A percentile compares a stretch with the other conserved stretches of the same genome.
Conservation (phyloP, 176 grass and related monocot species). For the Triticum dicoccoides region DNA sequence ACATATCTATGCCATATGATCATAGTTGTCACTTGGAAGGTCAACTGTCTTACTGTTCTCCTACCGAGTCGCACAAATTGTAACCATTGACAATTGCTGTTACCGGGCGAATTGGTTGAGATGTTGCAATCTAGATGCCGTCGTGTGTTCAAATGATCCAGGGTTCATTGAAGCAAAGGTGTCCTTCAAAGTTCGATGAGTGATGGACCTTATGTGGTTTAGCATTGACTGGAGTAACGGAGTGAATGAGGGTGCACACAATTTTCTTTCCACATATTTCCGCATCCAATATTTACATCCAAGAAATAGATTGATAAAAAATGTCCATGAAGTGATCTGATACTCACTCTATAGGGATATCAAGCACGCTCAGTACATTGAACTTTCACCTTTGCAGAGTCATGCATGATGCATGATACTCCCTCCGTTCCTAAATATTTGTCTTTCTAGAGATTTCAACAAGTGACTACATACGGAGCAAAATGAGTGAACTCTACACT, state of each 20-base stretch:
- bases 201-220: constrained; percentile 17
- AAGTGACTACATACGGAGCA: too few species aligned
- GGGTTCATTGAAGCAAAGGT: not conserved
- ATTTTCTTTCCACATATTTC: not conserved
- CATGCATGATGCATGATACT: not conserved
- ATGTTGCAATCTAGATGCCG: not conserved
- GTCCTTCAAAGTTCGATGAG: not conserved
- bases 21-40: not conserved
- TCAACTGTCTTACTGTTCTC: not conserved
- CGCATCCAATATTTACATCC: not conserved
- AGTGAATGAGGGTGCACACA: not conserved
- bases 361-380: constrained; percentile 21
- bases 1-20: not conserved
- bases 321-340: constrained; percentile 44
- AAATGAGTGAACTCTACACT: too few species aligned
- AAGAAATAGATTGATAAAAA: constrained; percentile 20
- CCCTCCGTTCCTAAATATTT: too few species aligned
- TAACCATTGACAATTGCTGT: not conserved
- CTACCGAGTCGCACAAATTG: not conserved
- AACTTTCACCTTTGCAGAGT: constrained; percentile 17
- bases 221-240: constrained; percentile 2
- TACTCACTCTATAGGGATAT: constrained; percentile 28
- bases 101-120: not conserved
- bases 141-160: not conserved
- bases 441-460: too few species aligned